Conservation (phyloP, 305 asterid genomes). For the Rubia tinctorum region DNA sequence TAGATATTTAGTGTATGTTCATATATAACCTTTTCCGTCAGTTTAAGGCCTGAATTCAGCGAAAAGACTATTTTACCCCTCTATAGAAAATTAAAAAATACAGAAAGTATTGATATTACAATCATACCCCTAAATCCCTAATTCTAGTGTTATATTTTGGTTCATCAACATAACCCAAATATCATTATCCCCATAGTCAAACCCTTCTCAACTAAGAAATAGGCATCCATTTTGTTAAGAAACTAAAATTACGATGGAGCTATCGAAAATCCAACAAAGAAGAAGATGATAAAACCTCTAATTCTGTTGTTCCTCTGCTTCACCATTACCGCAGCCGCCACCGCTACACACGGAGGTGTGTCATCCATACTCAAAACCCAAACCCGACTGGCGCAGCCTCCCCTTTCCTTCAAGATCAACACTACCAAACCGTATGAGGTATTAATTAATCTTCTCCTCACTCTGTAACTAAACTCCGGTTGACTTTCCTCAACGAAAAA, state of each 20-base stretch:
- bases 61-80: no score
- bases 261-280: background rate
- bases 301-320: background rate
- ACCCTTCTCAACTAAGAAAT: background rate
- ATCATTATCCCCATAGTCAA: background rate
- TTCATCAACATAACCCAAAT: no score
- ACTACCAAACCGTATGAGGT: constrained; percentile 12
- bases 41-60: no score
- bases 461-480: background rate
- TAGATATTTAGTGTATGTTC: no score
- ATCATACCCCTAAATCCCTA: no score
- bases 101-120: no score
- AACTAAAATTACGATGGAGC: background rate
- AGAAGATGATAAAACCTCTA: background rate
- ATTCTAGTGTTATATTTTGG: no score
- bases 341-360: constrained; percentile 10
- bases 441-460: background rate
- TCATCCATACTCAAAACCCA: constrained; percentile 1
- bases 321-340: background rate
- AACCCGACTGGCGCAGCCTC: constrained; percentile 1
- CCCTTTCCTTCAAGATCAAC: constrained; percentile 14
- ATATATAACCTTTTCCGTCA: no score
- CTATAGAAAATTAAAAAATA: no score
- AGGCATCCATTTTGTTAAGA: background rate
- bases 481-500: background rate